Evolutionary conservation across 2,329 filamentous ascomycete genomes (phyloP).

Genomic region (Neonectria hederae): DNA sequence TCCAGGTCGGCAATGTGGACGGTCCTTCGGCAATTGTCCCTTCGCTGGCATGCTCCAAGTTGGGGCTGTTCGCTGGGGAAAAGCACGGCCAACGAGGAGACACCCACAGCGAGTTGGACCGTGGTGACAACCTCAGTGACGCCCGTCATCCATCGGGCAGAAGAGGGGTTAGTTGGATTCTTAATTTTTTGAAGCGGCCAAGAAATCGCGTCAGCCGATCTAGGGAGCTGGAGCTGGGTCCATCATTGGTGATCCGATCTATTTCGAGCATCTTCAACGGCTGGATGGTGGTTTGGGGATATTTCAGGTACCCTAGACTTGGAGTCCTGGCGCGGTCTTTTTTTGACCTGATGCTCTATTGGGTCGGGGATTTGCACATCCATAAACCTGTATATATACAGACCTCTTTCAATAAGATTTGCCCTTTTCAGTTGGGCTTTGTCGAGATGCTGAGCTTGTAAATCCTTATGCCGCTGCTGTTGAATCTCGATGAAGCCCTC

Average conservation of each 20-base stretch:
- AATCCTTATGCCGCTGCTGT: neutral
- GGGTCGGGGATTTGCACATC: too few species aligned
- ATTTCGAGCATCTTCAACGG: neutral
- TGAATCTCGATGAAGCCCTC: neutral
- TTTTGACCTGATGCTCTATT: neutral
- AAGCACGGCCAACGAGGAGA: neutral
- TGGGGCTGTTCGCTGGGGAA: neutral
- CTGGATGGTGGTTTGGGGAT: too few species aligned
- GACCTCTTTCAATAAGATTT: neutral
- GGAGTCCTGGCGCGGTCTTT: too few species aligned
- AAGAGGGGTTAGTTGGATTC: neutral
- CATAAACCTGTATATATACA: rapidly evolving
- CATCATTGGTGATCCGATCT: neutral
- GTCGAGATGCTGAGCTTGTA: neutral
- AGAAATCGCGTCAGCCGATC: neutral
- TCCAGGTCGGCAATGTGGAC: neutral
- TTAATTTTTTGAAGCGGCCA: neutral
- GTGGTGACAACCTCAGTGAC: constrained; percentile 9
- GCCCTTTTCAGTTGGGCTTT: neutral
- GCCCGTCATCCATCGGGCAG: constrained; percentile 3
- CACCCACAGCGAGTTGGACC: constrained; percentile 8
- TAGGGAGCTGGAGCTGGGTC: neutral
- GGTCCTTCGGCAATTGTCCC: neutral
- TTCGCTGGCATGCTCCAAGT: neutral
- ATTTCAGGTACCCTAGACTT: neutral